These are phyloP conservation scores for Leishmania braziliensis DNA, from an alignment of 208 protist species.

Conservation along the genomic window DNA sequence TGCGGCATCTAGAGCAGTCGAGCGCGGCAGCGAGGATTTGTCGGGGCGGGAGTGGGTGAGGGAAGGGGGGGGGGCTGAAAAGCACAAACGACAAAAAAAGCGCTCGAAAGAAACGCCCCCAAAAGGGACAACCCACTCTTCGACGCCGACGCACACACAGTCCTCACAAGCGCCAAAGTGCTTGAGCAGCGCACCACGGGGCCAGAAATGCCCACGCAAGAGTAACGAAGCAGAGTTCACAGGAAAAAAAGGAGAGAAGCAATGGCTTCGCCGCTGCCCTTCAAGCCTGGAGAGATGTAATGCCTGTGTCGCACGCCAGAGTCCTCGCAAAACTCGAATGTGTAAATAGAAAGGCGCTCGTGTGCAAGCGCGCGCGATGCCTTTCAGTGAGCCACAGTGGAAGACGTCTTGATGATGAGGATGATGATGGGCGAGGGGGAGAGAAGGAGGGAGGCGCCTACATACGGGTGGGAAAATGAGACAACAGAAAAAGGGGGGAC, in stretches of 20 bases:
- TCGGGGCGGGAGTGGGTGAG: background rate
- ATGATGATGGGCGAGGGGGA: background rate
- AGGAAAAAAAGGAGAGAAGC: background rate
- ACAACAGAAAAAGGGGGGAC: background rate
- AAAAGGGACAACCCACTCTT: too few relatives aligned
- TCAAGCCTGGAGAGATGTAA: background rate
- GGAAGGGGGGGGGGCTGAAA: too few relatives aligned
- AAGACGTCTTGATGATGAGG: background rate
- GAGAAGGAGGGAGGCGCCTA: background rate
- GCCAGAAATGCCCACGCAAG: background rate
- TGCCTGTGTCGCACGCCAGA: background rate
- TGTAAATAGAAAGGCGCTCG: background rate
- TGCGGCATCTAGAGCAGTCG: constrained; percentile 6
- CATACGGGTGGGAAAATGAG: background rate
- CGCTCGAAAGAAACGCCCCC: too few relatives aligned
- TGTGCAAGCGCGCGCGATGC: background rate
- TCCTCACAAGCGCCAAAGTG: background rate
- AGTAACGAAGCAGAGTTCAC: background rate
- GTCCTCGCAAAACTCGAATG: background rate
- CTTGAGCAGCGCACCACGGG: background rate
- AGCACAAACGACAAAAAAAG: background rate
- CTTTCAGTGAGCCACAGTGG: background rate
- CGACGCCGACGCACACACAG: too few relatives aligned
- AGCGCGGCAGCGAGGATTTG: background rate
- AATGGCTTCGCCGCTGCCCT: background rate